A percentile compares a stretch with the other conserved stretches of the same genome.
Conservation (phyloP, 176 grass and related monocot genomes). For the Cocos nucifera region DNA sequence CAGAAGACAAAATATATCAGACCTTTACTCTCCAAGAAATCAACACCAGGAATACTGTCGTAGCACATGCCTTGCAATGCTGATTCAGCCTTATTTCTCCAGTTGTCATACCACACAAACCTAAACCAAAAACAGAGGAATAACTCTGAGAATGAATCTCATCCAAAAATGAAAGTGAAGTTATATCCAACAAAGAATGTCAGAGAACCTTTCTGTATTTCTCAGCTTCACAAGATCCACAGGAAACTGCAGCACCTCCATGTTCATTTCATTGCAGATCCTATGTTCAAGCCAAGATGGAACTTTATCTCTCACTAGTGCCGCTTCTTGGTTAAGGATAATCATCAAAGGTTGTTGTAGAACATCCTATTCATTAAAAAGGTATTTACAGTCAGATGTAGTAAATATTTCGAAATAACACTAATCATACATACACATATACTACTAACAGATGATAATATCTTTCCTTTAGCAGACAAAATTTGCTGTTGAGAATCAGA, state of each 20-base stretch:
- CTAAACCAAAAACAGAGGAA: slow-evolving; percentile 29
- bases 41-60: slow-evolving; percentile 13
- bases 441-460: no score
- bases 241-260: slow-evolving; percentile 49
- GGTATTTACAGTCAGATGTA: neutral
- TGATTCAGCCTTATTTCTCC: slow-evolving; percentile 46
- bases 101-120: slow-evolving; percentile 58
- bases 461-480: no score
- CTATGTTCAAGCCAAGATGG: slow-evolving; percentile 76
- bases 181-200: slow-evolving; percentile 1
- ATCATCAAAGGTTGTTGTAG: slow-evolving; percentile 56
- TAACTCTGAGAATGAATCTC: slow-evolving; percentile 7
- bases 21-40: slow-evolving; percentile 43
- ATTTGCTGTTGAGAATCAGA: no score
- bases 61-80: slow-evolving; percentile 26
- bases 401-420: no score
- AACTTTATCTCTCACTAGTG: slow-evolving; percentile 35
- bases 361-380: slow-evolving; percentile 35
- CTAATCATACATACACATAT: no score
- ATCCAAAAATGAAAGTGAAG: slow-evolving; percentile 6
- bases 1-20: slow-evolving; percentile 2
- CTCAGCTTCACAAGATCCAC: slow-evolving; percentile 44
- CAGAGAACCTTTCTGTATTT: slow-evolving; percentile 42
- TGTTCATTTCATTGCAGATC: slow-evolving; percentile 27
- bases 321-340: slow-evolving; percentile 48